These are phyloP conservation scores for Medicago arabica DNA, from an alignment of 306 rosid genomes.

Conservation along the genomic window DNA sequence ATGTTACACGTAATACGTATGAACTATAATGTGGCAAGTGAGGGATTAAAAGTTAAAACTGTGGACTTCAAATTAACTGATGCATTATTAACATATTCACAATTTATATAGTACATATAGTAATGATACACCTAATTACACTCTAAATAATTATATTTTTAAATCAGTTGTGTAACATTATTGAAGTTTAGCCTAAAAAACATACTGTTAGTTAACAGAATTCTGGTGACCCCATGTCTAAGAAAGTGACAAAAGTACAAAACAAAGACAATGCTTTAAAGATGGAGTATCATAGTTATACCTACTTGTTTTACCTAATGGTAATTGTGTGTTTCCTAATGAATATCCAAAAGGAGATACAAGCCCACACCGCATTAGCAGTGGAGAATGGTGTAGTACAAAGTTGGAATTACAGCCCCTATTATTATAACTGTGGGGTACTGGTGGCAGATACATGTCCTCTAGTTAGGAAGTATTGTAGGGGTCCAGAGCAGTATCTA, in stretches of 20 bases:
- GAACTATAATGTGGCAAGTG: too few relatives aligned
- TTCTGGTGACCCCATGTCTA: background rate
- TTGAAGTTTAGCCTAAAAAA: background rate
- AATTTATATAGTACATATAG: too few relatives aligned
- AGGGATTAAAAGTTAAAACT: too few relatives aligned
- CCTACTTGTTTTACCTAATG: background rate
- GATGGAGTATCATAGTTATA: background rate
- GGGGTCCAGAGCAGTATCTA: conserved; percentile 59
- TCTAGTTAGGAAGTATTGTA: conserved; percentile 37
- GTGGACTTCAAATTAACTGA: too few relatives aligned
- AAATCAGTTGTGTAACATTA: background rate
- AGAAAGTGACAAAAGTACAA: conserved; percentile 14
- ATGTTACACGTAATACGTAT: too few relatives aligned
- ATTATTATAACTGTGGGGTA: background rate
- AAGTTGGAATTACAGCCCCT: conserved; percentile 14
- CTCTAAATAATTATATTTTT: too few relatives aligned
- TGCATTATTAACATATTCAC: background rate
- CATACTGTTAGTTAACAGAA: background rate
- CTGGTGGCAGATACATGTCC: conserved; percentile 36
- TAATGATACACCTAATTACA: too few relatives aligned
- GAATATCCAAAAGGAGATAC: background rate
- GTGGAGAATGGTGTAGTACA: background rate
- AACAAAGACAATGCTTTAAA: conserved; percentile 23
- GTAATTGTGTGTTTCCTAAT: conserved; percentile 17
- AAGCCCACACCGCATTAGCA: conserved; percentile 6